Evolutionary conservation across 2,329 filamentous ascomycete species (phyloP).

Genomic region (Thermomyces lanuginosus): DNA sequence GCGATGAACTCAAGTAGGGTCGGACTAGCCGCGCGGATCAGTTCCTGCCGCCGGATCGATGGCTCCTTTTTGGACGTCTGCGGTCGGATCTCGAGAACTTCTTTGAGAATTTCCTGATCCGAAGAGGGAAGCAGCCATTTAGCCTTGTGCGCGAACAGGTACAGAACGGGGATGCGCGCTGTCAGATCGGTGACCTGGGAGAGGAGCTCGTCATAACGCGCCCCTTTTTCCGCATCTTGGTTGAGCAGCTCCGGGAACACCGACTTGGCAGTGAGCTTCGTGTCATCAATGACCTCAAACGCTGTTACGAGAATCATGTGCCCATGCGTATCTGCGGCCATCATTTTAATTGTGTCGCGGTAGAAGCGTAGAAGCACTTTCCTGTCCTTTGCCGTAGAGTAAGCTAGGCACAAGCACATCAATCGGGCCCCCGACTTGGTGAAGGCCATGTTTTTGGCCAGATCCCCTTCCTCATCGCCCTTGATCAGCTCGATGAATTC

Average conservation of each 20-base stretch:
- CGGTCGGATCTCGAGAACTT: conserved; percentile 63
- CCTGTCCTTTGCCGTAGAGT: conserved; percentile 81
- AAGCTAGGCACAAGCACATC: conserved; percentile 63
- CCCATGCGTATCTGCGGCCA: conserved; percentile 65
- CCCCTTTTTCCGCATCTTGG: conserved; percentile 35
- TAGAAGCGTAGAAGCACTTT: conserved; percentile 76
- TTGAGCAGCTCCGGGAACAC: conserved; percentile 77
- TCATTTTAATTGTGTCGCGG: conserved; percentile 73
- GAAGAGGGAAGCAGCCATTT: conserved; percentile 48
- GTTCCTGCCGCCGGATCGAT: conserved; percentile 55
- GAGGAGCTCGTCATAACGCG: conserved; percentile 29
- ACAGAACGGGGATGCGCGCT: conserved; percentile 53
- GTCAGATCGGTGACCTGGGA: conserved; percentile 28
- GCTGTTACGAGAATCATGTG: conserved; percentile 71
- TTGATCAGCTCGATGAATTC: conserved; percentile 85
- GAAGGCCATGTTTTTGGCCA: conserved; percentile 91
- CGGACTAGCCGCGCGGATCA: conserved; percentile 58
- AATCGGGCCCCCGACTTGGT: conserved; percentile 75
- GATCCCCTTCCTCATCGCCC: conserved; percentile 75
- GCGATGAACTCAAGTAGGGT: conserved; percentile 59
- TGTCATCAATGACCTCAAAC: conserved; percentile 88
- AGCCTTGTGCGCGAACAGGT: conserved; percentile 52
- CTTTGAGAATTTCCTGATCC: conserved; percentile 54
- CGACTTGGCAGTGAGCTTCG: conserved; percentile 67
- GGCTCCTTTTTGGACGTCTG: conserved; percentile 88